Base-by-base conservation (phyloP, 2,329 filamentous ascomycete genomes). In the Beauveria medogensis region DNA sequence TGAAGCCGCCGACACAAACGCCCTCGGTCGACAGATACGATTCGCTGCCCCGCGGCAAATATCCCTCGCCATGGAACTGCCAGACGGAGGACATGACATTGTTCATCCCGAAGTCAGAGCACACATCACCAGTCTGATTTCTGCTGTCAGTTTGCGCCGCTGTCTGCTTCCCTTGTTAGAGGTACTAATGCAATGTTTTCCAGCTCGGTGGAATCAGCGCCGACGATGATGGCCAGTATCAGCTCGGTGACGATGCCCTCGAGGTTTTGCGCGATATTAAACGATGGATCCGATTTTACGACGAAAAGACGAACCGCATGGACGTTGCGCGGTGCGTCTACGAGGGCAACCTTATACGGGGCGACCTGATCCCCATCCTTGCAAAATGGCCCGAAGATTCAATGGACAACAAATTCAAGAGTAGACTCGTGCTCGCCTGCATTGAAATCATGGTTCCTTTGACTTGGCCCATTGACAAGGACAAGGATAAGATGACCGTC, bases 71-170 rank as follows among this genome's bases (percentile, higher is more conserved):
- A 87, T 87, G 84, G 83, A 86, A 72, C 69, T 77, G 62, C 72
- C 71, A 65, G 82, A 84, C 55, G 78, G 73, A 62, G 71, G 73
- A 61, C 76, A 73, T 65, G 84, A 86, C 70, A 80, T 88, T 63
- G 89, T 97, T 61, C 92, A 97, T 72, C 91, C 92, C 47, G 91
- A 96, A 78, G 91, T 97, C 69, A 88, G 92, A 71, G 92, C 92
- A 30, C 91, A 97, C 75, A 87, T 99, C 70, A 93, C 90, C 77
- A 96, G 91, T 77, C 86, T 99, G 37, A 90, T 96, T 65, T 93
- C 92, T 70, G 94, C 94, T 64, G 92, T 95, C 81, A 71, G 89
- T 82, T 63, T 67, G 53, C 40, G 41, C 37, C 6, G 18, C 9
- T 34, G 5, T 20, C 16, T 6, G 1, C 48, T n/a, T 5, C 26